phyloP scores from a whole-genome alignment of 805 yeast species.

The Grigorovia transvaalensis region DNA sequence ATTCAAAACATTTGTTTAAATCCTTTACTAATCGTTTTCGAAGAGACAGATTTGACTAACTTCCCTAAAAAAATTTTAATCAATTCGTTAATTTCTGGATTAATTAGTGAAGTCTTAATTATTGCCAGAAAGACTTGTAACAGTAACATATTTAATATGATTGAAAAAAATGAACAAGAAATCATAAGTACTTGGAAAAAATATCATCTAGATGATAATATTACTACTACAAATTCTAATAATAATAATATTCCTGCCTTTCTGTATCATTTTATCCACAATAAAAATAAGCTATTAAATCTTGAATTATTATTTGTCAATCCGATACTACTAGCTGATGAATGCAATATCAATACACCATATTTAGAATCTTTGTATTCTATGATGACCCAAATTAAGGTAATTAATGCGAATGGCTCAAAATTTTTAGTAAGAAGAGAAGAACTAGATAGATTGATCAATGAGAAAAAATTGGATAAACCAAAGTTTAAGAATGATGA shows the following conservation, averaged over 20 bases:
- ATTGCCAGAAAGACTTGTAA: conserved; percentile 60
- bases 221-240: conserved; percentile 6
- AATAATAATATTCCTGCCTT: conserved; percentile 39
- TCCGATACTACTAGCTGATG: conserved; percentile 82
- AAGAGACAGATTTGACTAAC: conserved; percentile 45
- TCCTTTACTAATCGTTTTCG: conserved; percentile 64
- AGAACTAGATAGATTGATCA: not conserved
- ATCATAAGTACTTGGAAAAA: conserved; percentile 43
- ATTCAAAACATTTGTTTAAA: conserved; percentile 68
- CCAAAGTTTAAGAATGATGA: not conserved
- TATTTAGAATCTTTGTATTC: conserved; percentile 82
- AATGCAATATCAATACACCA: conserved; percentile 74
- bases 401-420: conserved; percentile 35
- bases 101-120: conserved; percentile 58
- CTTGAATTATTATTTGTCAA: conserved; percentile 68
- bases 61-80: conserved; percentile 59
- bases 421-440: conserved; percentile 19
- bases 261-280: conserved; percentile 52
- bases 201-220: conserved; percentile 30
- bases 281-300: conserved; percentile 37
- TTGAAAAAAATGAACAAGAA: conserved; percentile 46
- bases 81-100: conserved; percentile 70
- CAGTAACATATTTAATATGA: conserved; percentile 49
- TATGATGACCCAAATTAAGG: conserved; percentile 50
- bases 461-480: not conserved